phyloP scores from a whole-genome alignment of 2,329 filamentous ascomycete species.

The Colletotrichum caudatum region DNA sequence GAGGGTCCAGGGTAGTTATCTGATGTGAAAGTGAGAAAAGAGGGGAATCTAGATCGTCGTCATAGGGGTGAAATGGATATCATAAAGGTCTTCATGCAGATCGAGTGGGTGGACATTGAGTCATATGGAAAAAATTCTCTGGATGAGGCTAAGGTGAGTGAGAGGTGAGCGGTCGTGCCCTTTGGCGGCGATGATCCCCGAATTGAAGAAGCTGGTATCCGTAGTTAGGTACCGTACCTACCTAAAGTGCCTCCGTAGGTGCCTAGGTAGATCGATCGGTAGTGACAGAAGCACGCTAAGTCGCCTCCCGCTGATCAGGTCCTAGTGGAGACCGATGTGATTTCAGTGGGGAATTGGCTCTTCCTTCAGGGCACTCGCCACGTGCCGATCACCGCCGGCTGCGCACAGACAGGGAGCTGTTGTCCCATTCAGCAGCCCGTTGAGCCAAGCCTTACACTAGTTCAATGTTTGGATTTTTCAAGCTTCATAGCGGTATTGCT shows the following conservation, averaged over 20 bases:
- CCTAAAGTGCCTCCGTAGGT: not conserved
- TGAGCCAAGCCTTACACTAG: not conserved
- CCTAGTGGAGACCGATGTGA: constrained; percentile 30
- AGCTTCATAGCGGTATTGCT: not conserved
- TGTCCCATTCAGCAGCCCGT: not conserved
- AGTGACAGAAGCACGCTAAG: constrained; percentile 13
- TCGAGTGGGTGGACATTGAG: constrained; percentile 36
- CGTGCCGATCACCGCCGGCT: constrained; percentile 8
- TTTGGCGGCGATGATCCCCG: constrained; percentile 30
- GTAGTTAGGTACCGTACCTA: not conserved
- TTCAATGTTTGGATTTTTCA: not conserved
- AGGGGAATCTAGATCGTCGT: constrained; percentile 23
- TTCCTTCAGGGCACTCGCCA: not conserved
- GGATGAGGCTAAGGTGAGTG: constrained; percentile 28
- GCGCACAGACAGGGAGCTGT: not conserved
- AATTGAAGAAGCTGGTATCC: constrained; percentile 5
- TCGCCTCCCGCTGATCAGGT: constrained; percentile 18
- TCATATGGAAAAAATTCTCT: constrained; percentile 37
- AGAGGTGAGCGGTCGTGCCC: constrained; percentile 4
- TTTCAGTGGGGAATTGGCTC: not conserved
- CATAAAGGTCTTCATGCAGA: constrained; percentile 27
- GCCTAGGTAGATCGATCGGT: not conserved
- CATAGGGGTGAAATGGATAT: constrained; percentile 30
- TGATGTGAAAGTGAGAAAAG: constrained; percentile 4
- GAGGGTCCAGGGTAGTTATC: constrained; percentile 31